Percentiles rank a stretch among this genome's conserved stretches.
Evolutionary conservation across 164 flowering plant species (phyloP).

Genomic region (Liriodendron chinense): DNA sequence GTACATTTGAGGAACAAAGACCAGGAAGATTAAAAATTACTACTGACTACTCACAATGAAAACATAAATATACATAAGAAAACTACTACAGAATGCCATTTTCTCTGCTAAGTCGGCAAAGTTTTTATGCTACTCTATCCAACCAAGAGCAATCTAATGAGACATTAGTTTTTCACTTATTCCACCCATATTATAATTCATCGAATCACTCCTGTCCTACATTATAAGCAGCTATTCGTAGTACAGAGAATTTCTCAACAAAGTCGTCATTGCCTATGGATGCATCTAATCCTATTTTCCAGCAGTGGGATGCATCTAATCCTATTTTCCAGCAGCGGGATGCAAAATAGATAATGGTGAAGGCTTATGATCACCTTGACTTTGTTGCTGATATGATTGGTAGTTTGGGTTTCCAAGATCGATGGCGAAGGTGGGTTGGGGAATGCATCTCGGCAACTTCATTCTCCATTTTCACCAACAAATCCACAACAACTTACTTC

Average conservation of each 20-base stretch:
- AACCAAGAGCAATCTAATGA: not conserved
- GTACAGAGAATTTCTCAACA: too few relatives aligned
- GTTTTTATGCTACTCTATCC: not conserved
- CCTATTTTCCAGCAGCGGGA: not conserved
- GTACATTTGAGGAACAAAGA: not conserved
- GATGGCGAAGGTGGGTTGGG: too few relatives aligned
- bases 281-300: not conserved
- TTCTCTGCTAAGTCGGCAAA: not conserved
- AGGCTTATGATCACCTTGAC: not conserved
- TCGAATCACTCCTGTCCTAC: not conserved
- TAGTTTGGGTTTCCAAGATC: too few relatives aligned
- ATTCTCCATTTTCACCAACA: too few relatives aligned
- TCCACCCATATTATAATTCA: too few relatives aligned
- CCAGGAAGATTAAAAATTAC: not conserved
- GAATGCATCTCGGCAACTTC: too few relatives aligned
- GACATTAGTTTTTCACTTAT: too few relatives aligned
- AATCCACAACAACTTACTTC: too few relatives aligned
- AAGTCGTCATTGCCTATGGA: too few relatives aligned
- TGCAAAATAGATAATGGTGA: not conserved
- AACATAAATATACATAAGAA: not conserved
- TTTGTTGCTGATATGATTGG: too few relatives aligned
- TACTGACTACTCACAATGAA: not conserved
- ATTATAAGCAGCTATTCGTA: not conserved
- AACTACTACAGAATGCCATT: not conserved
- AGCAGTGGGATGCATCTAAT: not conserved